A percentile compares a stretch with the other conserved stretches of the same genome.
Conservation (phyloP, 2,329 filamentous ascomycete genomes). For the Geosmithia putterillii region DNA sequence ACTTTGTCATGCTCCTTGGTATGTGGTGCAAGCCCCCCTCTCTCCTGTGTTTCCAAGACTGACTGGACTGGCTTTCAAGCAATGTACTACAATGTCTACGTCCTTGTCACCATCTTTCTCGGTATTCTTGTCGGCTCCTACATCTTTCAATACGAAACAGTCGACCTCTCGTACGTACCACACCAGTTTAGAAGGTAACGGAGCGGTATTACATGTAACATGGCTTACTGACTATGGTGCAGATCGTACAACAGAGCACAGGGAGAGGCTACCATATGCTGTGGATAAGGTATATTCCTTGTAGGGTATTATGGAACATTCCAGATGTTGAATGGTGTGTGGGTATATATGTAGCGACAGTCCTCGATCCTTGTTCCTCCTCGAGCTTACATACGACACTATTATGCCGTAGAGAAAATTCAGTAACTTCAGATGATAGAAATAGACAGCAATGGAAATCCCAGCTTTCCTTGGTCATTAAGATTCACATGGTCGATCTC, state of each 20-base stretch:
- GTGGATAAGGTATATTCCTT: constrained; percentile 16
- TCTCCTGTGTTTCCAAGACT: background rate
- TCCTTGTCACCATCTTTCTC: constrained; percentile 72
- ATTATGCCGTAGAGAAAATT: too few relatives aligned
- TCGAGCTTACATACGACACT: too few relatives aligned
- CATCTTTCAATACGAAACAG: constrained; percentile 58
- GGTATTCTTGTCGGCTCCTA: constrained; percentile 64
- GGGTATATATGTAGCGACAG: too few relatives aligned
- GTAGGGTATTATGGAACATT: background rate
- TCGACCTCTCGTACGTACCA: constrained; percentile 15
- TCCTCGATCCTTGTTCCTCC: too few relatives aligned
- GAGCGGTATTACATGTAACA: too few relatives aligned
- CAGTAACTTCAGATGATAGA: too few relatives aligned
- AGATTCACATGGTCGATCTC: background rate
- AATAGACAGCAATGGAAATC: background rate
- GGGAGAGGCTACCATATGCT: constrained; percentile 26
- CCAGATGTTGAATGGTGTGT: too few relatives aligned
- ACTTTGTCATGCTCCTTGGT: constrained; percentile 59
- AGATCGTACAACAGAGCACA: background rate
- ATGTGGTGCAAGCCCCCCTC: constrained; percentile 6
- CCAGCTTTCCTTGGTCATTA: background rate
- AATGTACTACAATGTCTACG: constrained; percentile 57
- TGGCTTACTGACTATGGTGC: too few relatives aligned
- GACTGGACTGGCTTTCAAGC: constrained; percentile 20
- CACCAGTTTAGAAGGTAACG: background rate